These are phyloP conservation scores for Saururus chinensis DNA, from an alignment of 164 flowering plant species.

Conservation along the genomic window DNA sequence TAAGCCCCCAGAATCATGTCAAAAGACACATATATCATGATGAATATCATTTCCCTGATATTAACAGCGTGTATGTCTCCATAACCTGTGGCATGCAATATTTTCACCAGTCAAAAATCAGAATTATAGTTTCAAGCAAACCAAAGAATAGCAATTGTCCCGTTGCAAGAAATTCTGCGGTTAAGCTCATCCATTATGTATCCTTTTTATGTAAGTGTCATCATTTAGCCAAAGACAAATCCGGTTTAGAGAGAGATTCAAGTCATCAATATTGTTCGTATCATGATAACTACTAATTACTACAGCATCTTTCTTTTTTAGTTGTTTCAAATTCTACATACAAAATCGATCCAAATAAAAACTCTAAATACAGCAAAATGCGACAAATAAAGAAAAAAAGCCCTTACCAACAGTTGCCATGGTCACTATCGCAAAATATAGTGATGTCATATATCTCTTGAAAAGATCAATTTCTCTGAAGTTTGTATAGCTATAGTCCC, in stretches of 20 bases:
- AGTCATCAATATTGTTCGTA: too few relatives aligned
- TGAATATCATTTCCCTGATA: conserved; percentile 70
- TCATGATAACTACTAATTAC: too few relatives aligned
- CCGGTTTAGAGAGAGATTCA: too few relatives aligned
- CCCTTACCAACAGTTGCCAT: conserved; percentile 80
- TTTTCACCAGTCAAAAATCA: not conserved
- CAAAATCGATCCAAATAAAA: too few relatives aligned
- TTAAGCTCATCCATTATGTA: too few relatives aligned
- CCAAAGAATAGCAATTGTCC: not conserved
- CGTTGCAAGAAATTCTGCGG: too few relatives aligned
- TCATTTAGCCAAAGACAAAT: too few relatives aligned
- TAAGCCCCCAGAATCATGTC: conserved; percentile 87
- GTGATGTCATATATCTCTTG: conserved; percentile 57
- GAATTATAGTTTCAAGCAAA: not conserved
- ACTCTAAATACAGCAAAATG: not conserved
- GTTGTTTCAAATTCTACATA: not conserved
- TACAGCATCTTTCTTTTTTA: not conserved
- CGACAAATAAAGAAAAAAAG: too few relatives aligned
- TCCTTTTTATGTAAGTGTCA: too few relatives aligned
- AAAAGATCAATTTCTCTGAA: conserved; percentile 65
- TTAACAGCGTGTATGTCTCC: conserved; percentile 88
- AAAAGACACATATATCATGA: conserved; percentile 70
- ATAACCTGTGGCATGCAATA: conserved; percentile 37
- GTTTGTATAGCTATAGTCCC: conserved; percentile 49
- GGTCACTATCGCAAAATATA: conserved; percentile 74